These are phyloP conservation scores for Trichoderma asperelloides DNA, from an alignment of 495 filamentous ascomycete genomes.

Conservation along the genomic window DNA sequence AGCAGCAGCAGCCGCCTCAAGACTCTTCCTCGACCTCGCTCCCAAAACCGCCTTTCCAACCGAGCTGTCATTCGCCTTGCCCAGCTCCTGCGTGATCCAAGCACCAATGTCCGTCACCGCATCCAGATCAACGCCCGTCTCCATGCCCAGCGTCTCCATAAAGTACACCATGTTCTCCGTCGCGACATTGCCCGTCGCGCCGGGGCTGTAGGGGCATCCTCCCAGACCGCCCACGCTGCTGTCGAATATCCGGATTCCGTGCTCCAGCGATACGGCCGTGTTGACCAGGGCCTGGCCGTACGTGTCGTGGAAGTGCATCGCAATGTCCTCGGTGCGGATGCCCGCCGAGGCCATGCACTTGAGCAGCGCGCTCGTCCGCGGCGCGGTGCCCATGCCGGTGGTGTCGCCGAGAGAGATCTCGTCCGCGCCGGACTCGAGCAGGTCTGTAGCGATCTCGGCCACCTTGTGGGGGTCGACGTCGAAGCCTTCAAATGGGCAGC, in stretches of 20 bases:
- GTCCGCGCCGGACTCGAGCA: slow-evolving; percentile 93
- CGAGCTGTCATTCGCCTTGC: slow-evolving; percentile 61
- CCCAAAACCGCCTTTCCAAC: slow-evolving; percentile 73
- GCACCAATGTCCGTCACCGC: slow-evolving; percentile 70
- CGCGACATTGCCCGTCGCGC: slow-evolving; percentile 89
- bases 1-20: background rate
- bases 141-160: slow-evolving; percentile 74
- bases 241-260: slow-evolving; percentile 85
- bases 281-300: slow-evolving; percentile 94
- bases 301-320: slow-evolving; percentile 94
- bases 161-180: slow-evolving; percentile 93
- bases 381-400: slow-evolving; percentile 91
- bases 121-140: slow-evolving; percentile 81
- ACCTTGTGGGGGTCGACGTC: slow-evolving; percentile 71
- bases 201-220: slow-evolving; percentile 88
- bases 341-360: slow-evolving; percentile 64
- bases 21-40: slow-evolving; percentile 24
- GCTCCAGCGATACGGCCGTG: slow-evolving; percentile 74
- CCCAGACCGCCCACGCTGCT: slow-evolving; percentile 83
- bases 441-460: slow-evolving; percentile 67
- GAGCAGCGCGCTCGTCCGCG: slow-evolving; percentile 63
- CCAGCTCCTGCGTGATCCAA: slow-evolving; percentile 84
- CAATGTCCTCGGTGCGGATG: slow-evolving; percentile 69
- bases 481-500: slow-evolving; percentile 89
- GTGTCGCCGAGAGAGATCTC: slow-evolving; percentile 93